Percentiles rank a stretch among this genome's conserved stretches.
These are phyloP conservation scores for Grigorovia yakushimaensis DNA, from an alignment of 805 yeast genomes.

Conservation along the genomic window DNA sequence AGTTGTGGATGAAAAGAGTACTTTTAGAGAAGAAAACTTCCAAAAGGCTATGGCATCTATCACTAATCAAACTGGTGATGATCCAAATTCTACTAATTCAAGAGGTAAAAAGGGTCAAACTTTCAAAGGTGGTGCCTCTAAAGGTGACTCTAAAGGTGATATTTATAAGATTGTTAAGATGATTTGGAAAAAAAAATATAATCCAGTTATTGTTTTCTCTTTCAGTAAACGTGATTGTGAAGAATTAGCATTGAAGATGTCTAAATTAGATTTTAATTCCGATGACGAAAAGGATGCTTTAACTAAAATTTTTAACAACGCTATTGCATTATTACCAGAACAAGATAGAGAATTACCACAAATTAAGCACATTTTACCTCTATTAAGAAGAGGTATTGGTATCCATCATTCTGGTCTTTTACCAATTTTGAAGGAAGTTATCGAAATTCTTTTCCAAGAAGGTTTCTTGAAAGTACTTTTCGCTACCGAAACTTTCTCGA, in stretches of 20 bases:
- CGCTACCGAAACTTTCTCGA: slow-evolving; percentile 97
- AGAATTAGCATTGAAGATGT: slow-evolving; percentile 86
- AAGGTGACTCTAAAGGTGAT: slow-evolving; percentile 65
- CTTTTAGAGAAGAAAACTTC: slow-evolving; percentile 93
- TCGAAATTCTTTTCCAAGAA: slow-evolving; percentile 93
- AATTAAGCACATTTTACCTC: slow-evolving; percentile 81
- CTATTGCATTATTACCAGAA: slow-evolving; percentile 79
- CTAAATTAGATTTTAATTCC: slow-evolving; percentile 86
- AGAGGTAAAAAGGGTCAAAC: slow-evolving; percentile 71
- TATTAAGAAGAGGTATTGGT: slow-evolving; percentile 91
- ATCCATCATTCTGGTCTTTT: slow-evolving; percentile 95
- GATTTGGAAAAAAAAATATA: slow-evolving; percentile 94
- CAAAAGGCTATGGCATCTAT: slow-evolving; percentile 97
- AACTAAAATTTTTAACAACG: slow-evolving; percentile 82
- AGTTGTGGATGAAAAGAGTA: slow-evolving; percentile 95
- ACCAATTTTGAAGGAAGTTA: slow-evolving; percentile 89
- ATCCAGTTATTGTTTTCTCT: slow-evolving; percentile 98
- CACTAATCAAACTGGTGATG: slow-evolving; percentile 74
- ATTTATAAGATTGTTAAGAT: slow-evolving; percentile 93
- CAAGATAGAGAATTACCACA: slow-evolving; percentile 90
- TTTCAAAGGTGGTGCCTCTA: slow-evolving; percentile 66
- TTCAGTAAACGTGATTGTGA: slow-evolving; percentile 97
- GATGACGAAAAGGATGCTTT: slow-evolving; percentile 91
- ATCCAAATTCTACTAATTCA: slow-evolving; percentile 51
- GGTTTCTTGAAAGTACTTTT: slow-evolving; percentile 89